A percentile compares a stretch with the other conserved stretches of the same genome.
phyloP scores from a whole-genome alignment of 768 basidiomycete genomes.

The Lactarius hengduanensis region DNA sequence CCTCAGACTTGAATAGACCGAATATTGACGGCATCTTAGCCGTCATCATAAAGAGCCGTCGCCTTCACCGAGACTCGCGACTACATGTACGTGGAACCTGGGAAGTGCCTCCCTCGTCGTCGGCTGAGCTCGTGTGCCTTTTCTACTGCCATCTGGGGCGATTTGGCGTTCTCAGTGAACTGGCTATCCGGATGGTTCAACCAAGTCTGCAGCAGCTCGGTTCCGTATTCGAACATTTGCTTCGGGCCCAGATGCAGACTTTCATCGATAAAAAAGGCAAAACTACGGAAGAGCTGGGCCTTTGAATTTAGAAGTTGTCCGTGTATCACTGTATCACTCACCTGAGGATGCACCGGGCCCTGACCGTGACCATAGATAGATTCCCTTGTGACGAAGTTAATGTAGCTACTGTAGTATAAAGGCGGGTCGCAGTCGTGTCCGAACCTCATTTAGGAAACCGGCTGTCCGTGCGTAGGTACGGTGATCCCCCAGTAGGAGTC shows the following conservation, averaged over 20 bases:
- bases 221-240: neutral
- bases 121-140: no score
- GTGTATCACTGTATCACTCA: neutral
- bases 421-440: no score
- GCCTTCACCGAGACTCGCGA: neutral
- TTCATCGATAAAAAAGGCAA: neutral
- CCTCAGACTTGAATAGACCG: no score
- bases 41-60: neutral
- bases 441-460: no score
- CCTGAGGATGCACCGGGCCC: neutral
- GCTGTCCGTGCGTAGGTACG: no score
- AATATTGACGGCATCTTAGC: no score
- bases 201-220: neutral
- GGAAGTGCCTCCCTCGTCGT: no score
- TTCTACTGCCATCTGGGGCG: neutral
- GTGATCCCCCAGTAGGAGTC: no score
- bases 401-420: no score
- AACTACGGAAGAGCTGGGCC: neutral
- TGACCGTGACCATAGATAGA: constrained; percentile 41
- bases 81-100: neutral
- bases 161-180: neutral
- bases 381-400: constrained; percentile 37
- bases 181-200: neutral
- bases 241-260: neutral
- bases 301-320: neutral